These are phyloP conservation scores for Setaria italica DNA, from an alignment of 202 grass and related monocot genomes.

Conservation along the genomic window DNA sequence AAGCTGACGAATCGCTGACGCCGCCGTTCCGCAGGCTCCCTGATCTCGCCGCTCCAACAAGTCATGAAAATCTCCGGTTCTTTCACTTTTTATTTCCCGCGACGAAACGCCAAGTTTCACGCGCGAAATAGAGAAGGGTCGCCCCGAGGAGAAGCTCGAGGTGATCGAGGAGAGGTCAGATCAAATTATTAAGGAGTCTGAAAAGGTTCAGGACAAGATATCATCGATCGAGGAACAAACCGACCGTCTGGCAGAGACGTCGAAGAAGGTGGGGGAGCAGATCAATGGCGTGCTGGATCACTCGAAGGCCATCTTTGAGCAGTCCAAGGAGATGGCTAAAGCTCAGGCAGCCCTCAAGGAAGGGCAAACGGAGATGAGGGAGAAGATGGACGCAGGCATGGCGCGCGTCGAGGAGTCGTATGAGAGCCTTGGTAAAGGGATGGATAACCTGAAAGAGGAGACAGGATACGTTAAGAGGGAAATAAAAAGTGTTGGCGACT, in stretches of 20 bases:
- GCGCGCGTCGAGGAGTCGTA: conserved; percentile 61
- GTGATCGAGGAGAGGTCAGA: conserved; percentile 66
- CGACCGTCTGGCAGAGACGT: conserved; percentile 41
- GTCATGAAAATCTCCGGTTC: background rate
- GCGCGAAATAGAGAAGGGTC: background rate
- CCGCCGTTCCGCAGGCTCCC: background rate
- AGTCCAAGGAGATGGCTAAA: conserved; percentile 62
- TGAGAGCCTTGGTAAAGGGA: conserved; percentile 56
- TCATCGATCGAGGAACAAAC: conserved; percentile 56
- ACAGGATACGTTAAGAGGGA: conserved; percentile 63
- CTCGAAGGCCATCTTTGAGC: conserved; percentile 54
- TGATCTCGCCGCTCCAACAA: background rate
- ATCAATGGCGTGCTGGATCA: conserved; percentile 60
- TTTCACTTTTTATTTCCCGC: background rate
- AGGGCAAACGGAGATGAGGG: conserved; percentile 68
- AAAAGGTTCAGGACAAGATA: conserved; percentile 57
- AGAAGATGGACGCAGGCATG: conserved; percentile 66
- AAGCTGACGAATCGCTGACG: conserved; percentile 6
- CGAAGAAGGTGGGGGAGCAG: conserved; percentile 48
- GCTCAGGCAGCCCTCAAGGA: conserved; percentile 54
- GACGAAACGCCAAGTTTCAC: background rate
- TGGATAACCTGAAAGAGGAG: conserved; percentile 68
- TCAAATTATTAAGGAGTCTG: conserved; percentile 62
- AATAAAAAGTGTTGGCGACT: conserved; percentile 51
- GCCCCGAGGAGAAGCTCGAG: conserved; percentile 68